Conservation (phyloP, 2,329 filamentous ascomycete genomes). For the Coniochaeta prunicola region DNA sequence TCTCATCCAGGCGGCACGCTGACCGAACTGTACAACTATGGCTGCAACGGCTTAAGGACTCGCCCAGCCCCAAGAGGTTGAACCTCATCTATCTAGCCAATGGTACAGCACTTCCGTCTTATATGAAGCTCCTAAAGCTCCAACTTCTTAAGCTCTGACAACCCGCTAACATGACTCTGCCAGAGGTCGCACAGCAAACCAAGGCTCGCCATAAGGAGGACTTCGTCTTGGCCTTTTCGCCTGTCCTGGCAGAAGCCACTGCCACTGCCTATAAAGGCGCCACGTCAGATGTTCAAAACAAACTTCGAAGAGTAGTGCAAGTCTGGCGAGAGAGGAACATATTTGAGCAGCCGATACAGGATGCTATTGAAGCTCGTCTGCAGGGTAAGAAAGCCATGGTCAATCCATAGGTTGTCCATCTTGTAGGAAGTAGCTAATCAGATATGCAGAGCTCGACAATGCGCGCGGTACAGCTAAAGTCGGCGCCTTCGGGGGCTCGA, state of each 20-base stretch:
- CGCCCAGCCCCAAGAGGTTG: constrained; percentile 74
- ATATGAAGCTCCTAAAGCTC: not conserved
- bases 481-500: constrained; percentile 50
- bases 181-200: constrained; percentile 93
- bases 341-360: constrained; percentile 74
- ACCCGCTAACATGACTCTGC: not conserved
- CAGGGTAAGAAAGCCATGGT: constrained; percentile 51
- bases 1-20: constrained; percentile 66
- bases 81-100: constrained; percentile 94
- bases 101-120: constrained; percentile 48
- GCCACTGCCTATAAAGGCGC: constrained; percentile 86
- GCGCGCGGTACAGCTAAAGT: constrained; percentile 44
- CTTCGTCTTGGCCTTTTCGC: constrained; percentile 85
- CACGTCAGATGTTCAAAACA: constrained; percentile 76
- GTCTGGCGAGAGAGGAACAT: constrained; percentile 87
- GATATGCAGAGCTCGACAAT: constrained; percentile 52
- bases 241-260: constrained; percentile 86
- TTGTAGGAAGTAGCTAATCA: constrained; percentile 9
- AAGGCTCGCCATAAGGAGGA: constrained; percentile 89
- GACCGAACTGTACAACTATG: constrained; percentile 88
- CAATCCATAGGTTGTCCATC: not conserved
- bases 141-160: not conserved
- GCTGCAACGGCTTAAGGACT: constrained; percentile 84
- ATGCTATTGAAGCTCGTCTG: constrained; percentile 70
- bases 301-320: constrained; percentile 82